Evolutionary conservation across 257 asterid genomes (phyloP), one percentile per base, ranked within the genome.

Genomic region (Fraxinus cuspidata): DNA sequence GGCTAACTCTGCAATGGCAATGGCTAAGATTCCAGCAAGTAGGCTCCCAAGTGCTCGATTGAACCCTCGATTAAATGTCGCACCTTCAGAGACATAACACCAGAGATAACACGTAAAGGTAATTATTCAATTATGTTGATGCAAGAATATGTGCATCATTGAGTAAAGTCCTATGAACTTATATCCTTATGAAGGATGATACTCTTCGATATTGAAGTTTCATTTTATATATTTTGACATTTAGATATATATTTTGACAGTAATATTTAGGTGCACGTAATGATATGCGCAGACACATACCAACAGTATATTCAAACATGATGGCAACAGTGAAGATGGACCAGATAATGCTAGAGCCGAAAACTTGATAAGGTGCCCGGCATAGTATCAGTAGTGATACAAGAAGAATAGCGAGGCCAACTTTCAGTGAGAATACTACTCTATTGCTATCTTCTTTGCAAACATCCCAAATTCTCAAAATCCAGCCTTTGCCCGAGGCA

Each of bases 291-390:
- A 10, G 51, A 32, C 21, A 81, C 93, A 35, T 87, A 91, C 97
- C 93, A 19, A 91, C 93, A 5, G 90, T 91, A 49, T 89, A 88
- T 74, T 89, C 94, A 78, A 89, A 91, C 94, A 91, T 91, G 85
- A 91, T 74, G 81, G 92, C 97, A 21, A 89, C 94, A 21, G 97
- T 91, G 85, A 91, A 89, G 79, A 91, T 88, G 23, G 94, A 91
- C 97, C 94, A 91, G 77, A 91, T 89, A 75, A 88, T 84, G 53
- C 44, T 85, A 74, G 88, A 70, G 82, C 94, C 97, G 60, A 91
- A 89, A 19, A 88, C 84, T 56, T 77, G 84, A 79, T 89, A 91
- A 29, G 94, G 88, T 19, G 84, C 70, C 42, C 71, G 79, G 66
- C 91, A 83, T 66, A 91, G 78, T 80, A 88, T 88, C 70, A 91